Evolutionary conservation across 1,284 basidiomycete genomes (phyloP).

Genomic region (Ceratobasidium sp.): DNA sequence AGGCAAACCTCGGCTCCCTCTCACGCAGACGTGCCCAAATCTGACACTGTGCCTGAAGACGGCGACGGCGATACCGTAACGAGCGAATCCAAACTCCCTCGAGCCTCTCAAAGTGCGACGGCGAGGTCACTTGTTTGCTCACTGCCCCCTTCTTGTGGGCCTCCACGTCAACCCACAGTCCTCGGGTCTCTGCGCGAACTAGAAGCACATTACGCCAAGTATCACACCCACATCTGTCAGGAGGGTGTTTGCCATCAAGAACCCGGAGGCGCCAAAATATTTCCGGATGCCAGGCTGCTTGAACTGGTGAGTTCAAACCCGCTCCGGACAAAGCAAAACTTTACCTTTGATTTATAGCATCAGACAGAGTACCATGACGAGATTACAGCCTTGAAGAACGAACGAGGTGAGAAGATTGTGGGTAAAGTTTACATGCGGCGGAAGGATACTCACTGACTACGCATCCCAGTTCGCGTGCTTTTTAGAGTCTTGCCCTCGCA

Average conservation of each 20-base stretch:
- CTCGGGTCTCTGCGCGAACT: conserved; percentile 73
- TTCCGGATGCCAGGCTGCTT: conserved; percentile 81
- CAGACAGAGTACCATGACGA: conserved; percentile 89
- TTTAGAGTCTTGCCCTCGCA: conserved; percentile 68
- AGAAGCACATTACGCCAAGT: conserved; percentile 81
- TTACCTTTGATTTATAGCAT: conserved; percentile 64
- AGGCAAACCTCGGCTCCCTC: conserved; percentile 13
- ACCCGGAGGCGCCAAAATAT: conserved; percentile 74
- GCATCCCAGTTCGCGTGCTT: conserved; percentile 81
- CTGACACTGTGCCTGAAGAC: background rate
- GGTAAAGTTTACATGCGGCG: conserved; percentile 54
- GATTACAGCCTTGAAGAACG: conserved; percentile 74
- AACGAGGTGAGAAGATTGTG: conserved; percentile 89
- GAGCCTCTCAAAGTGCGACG: conserved; percentile 1
- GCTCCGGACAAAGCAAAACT: conserved; percentile 5
- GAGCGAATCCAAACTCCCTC: conserved; percentile 12
- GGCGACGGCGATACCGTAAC: background rate
- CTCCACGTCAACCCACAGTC: conserved; percentile 64
- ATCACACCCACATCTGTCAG: conserved; percentile 86
- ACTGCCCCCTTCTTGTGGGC: conserved; percentile 84
- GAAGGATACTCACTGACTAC: background rate
- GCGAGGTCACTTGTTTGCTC: conserved; percentile 66
- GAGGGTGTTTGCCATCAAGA: conserved; percentile 50
- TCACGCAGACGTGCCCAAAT: background rate
- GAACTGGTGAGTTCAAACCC: conserved; percentile 68